Conservation (phyloP, 345 rosid species). For the Eucalyptus tenuipes region DNA sequence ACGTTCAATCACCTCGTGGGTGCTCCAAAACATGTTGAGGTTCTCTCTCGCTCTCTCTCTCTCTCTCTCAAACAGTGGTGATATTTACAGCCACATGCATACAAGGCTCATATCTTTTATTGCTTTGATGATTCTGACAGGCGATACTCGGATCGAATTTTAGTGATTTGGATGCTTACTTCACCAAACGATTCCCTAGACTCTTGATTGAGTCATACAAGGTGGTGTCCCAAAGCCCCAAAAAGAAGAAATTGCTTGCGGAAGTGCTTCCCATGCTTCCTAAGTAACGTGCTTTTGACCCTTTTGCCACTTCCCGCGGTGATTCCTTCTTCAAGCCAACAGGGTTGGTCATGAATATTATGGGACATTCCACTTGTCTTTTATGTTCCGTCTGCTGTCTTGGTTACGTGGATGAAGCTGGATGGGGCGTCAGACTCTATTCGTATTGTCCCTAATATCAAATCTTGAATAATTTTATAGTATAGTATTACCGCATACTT, state of each 20-base stretch:
- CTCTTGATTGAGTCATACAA: slow-evolving; percentile 66
- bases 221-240: not conserved
- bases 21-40: slow-evolving; percentile 64
- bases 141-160: slow-evolving; percentile 65
- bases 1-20: slow-evolving; percentile 57
- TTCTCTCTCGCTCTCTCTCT: slow-evolving; percentile 1
- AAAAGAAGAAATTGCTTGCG: slow-evolving; percentile 44
- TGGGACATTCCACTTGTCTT: not conserved
- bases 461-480: too few species aligned
- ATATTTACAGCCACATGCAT: too few species aligned
- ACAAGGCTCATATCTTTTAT: too few species aligned
- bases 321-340: not conserved
- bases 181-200: slow-evolving; percentile 51
- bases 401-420: not conserved
- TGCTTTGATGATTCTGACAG: slow-evolving; percentile 9
- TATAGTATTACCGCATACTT: not conserved
- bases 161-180: slow-evolving; percentile 70
- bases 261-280: not conserved
- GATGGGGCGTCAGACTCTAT: not conserved
- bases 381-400: too few species aligned
- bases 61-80: accelerated
- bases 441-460: not conserved
- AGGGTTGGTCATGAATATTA: not conserved
- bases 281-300: not conserved
- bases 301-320: not conserved